Base-by-base conservation (phyloP, 345 rosid genomes). In the Camelina laxa region DNA sequence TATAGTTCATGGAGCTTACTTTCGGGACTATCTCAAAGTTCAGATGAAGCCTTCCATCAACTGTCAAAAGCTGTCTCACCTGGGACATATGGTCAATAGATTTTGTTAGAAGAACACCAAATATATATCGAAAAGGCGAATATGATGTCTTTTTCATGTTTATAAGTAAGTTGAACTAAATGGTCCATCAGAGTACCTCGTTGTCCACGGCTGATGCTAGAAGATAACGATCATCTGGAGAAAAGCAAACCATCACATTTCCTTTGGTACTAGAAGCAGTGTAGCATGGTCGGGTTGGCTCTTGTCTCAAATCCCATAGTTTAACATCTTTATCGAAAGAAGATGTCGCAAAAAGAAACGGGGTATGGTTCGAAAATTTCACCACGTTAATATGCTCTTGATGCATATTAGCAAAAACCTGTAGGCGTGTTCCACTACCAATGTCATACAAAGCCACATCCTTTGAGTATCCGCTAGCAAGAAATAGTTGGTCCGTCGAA, bases 221-320 rank as follows among this genome's bases (percentile, higher is more conserved):
- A 82, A 91, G 97, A 80, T 94, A 94, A 42, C 88, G 95, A 88
- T 94, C 98, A 79, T 94, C 98, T 1, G 95, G 95, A 73, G 98
- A 94, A 83, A 94, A 94, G 88, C 98, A 91, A 76, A 91, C 96
- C 98, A 94, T 94, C 49, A 91, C 98, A 79, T 91, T 94, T 80
- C 98, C 97, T 72, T 80, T 88, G 12, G 91, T 86, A 76, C 97
- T 90, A 73, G 92, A 80, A 60, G 83, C 81, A 13, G 97, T 87
- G 69, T 91, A 87, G 80, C 98, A 94, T 44, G 98, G 93, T 50
- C 72, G 80, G 21, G 83, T 61, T 6, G 97, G 97, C 58, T 85
- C 86, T 77, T 86, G 93, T 74, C 98, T 87, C 83, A 94, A 78
- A 76, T 94, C 98, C 98, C 98, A 94, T 39, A 91, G 80, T 69